Base-by-base conservation (phyloP, 371 early-diverging fungal genomes). In the Globomyces sp. region DNA sequence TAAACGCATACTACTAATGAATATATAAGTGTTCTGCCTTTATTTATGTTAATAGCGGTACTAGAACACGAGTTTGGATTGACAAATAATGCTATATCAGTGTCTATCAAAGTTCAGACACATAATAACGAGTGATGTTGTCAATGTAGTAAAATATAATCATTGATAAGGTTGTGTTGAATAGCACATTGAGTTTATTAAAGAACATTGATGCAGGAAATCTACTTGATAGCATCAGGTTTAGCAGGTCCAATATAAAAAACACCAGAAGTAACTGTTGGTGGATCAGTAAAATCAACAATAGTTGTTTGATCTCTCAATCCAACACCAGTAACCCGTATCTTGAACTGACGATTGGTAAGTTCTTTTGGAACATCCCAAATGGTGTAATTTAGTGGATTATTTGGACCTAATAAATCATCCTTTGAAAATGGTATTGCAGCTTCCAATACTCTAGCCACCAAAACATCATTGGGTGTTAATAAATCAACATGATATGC, bases 281-380 rank as follows among this genome's bases (percentile, higher is more conserved):
- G 64, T 11, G 52, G 52, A 24, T 8, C 8, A 8, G 52, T 11
- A 10, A 52, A 39, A 4, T 51, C 13, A 4, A 36, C 36, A 3
- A 57, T 46, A 11, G 46, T 11, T 9, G 36, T n/a, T 36, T 58
- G 59, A 6, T 43, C 11, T 39, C 41, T 42, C 11, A 51, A 51
- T 4, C 43, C 43, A 3, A 64, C 64, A 42, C 65, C 65, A 2
- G 47, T 47, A 45, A 65, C 5, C 10, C 6, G 10, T 3, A 65
- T 37, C 34, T 37, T 65, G 43, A 65, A 65, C 57, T 57, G 41
- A 39, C 57, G 55, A 57, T 65, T 65, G 34, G 43, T 24, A 10
- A 65, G 9, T 5, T 53, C 41, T 2, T 24, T 36, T 11, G 53
- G 34, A 13, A 65, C 44, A n/a, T 44, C 11, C 65, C 65, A 65